Conservation (phyloP, 495 filamentous ascomycete species). For the Hapsidospora chrysogenum region DNA sequence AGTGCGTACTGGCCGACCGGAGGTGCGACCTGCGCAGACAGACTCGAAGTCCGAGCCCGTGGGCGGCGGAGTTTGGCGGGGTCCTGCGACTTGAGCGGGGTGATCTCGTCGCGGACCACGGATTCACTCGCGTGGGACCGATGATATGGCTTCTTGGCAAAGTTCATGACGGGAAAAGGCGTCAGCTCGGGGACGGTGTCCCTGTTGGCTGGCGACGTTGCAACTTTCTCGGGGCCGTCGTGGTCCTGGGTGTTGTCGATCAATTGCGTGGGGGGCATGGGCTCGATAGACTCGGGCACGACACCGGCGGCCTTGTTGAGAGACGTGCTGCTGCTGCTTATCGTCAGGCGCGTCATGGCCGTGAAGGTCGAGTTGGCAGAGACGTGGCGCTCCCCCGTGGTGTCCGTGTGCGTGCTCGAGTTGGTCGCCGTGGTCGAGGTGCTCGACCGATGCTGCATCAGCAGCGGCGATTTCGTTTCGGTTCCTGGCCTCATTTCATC, state of each 20-base stretch:
- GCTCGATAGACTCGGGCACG: neutral
- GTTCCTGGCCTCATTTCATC: constrained; percentile 11
- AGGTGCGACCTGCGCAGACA: constrained; percentile 15
- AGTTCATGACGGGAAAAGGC: neutral
- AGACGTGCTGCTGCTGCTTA: constrained; percentile 13
- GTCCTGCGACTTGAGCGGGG: constrained; percentile 5
- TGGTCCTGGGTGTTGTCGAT: neutral
- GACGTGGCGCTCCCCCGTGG: constrained; percentile 22
- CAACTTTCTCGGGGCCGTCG: neutral
- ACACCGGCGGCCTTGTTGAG: constrained; percentile 1
- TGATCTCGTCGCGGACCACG: constrained; percentile 8
- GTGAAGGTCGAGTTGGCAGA: constrained; percentile 25
- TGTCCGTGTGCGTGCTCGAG: constrained; percentile 9
- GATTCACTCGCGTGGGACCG: constrained; percentile 6
- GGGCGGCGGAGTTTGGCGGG: constrained; percentile 9
- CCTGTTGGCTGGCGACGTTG: neutral
- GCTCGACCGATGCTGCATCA: constrained; percentile 1
- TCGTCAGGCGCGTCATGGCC: constrained; percentile 23
- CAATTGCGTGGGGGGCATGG: neutral
- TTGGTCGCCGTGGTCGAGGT: constrained; percentile 1
- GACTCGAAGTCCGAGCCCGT: constrained; percentile 16
- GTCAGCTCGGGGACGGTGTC: constrained; percentile 1
- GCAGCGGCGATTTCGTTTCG: neutral
- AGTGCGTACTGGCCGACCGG: constrained; percentile 24
- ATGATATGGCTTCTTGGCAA: neutral